phyloP scores from a whole-genome alignment of 805 yeast species.

The Candida caryicola region DNA sequence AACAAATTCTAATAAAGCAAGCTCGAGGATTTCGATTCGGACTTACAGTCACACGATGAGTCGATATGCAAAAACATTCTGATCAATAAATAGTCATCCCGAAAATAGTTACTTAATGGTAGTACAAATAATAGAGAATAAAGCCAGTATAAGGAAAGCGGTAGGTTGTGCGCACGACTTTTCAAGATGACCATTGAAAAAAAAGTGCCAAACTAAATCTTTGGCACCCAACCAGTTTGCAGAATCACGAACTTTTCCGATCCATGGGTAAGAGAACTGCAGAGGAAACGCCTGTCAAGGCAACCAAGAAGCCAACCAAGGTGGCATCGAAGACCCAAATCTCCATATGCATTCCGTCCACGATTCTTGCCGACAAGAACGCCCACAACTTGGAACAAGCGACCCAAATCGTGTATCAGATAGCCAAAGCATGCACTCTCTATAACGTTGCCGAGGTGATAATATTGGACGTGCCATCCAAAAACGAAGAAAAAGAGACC shows the following conservation, averaged over 20 bases:
- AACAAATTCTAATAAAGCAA: too few relatives aligned
- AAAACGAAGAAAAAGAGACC: conserved; percentile 10
- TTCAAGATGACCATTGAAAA: conserved; percentile 4
- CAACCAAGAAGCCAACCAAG: conserved; percentile 33
- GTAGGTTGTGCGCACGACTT: conserved; percentile 3
- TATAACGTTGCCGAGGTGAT: conserved; percentile 75
- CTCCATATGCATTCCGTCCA: conserved; percentile 73
- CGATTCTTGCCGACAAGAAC: conserved; percentile 50
- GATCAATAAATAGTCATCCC: too few relatives aligned
- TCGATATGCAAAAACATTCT: too few relatives aligned
- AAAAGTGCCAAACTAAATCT: not conserved
- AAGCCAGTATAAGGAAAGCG: not conserved
- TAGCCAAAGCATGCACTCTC: conserved; percentile 70
- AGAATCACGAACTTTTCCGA: not conserved
- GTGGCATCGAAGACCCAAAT: conserved; percentile 29
- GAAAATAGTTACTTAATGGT: not conserved
- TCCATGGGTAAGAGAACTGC: conserved; percentile 24
- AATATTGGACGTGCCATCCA: conserved; percentile 53
- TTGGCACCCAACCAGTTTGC: not conserved
- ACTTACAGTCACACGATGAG: too few relatives aligned
- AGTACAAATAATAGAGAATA: not conserved
- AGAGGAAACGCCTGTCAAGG: conserved; percentile 14
- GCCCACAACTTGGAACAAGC: conserved; percentile 70
- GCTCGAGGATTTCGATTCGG: too few relatives aligned
- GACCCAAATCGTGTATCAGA: conserved; percentile 70